These are phyloP conservation scores for Stromatinia cepivora DNA, from an alignment of 2,329 filamentous ascomycete species.

Conservation along the genomic window DNA sequence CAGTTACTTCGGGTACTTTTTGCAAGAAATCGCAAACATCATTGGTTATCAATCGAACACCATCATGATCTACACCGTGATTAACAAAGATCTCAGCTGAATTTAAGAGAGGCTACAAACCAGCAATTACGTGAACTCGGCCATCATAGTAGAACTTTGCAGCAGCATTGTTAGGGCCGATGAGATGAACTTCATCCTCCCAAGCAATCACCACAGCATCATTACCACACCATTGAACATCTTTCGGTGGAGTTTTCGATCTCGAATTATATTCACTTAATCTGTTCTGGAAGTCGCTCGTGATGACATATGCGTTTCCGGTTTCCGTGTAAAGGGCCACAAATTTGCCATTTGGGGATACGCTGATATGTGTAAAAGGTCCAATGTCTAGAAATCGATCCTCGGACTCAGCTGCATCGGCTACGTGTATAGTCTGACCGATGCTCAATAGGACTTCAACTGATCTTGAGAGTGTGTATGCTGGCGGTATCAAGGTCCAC, in stretches of 20 bases:
- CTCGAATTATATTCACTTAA: slow-evolving; percentile 89
- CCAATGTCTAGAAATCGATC: slow-evolving; percentile 89
- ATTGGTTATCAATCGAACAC: slow-evolving; percentile 86
- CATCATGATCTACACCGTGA: slow-evolving; percentile 63
- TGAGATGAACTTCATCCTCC: slow-evolving; percentile 95
- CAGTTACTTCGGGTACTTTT: slow-evolving; percentile 81
- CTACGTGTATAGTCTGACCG: slow-evolving; percentile 76
- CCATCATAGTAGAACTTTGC: slow-evolving; percentile 85
- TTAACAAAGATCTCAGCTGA: background rate
- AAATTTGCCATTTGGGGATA: slow-evolving; percentile 88
- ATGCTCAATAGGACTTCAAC: slow-evolving; percentile 92
- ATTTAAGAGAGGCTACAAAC: slow-evolving; percentile 48
- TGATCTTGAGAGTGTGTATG: slow-evolving; percentile 84
- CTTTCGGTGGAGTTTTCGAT: slow-evolving; percentile 80
- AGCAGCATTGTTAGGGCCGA: slow-evolving; percentile 78
- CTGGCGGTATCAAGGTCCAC: slow-evolving; percentile 86
- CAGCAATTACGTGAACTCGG: slow-evolving; percentile 83
- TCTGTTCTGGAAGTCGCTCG: slow-evolving; percentile 90
- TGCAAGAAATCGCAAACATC: slow-evolving; percentile 98
- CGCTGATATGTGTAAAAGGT: slow-evolving; percentile 84
- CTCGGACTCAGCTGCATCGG: slow-evolving; percentile 87
- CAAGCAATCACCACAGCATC: slow-evolving; percentile 91
- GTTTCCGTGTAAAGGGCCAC: slow-evolving; percentile 84
- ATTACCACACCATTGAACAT: slow-evolving; percentile 94
- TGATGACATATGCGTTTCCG: slow-evolving; percentile 88